Percentiles rank a stretch among this genome's conserved stretches.
These are phyloP conservation scores for Solanum sitiens DNA, from an alignment of 257 asterid species.

Conservation along the genomic window DNA sequence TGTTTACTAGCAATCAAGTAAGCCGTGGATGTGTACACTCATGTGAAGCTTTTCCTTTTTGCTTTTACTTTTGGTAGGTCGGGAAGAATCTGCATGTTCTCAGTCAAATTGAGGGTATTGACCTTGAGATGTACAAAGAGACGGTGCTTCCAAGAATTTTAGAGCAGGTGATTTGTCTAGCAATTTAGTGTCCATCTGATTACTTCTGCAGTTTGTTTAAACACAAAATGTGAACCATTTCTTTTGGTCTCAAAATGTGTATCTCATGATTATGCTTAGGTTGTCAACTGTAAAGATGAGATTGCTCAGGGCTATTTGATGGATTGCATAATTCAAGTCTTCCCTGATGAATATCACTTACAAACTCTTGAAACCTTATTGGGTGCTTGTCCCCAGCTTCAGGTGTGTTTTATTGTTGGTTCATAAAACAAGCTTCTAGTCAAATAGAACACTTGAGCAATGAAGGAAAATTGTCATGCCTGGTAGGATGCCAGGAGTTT, in stretches of 20 bases:
- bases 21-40: constrained; percentile 11
- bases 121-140: constrained; percentile 94
- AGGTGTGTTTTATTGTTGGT: constrained; percentile 31
- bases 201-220: background rate
- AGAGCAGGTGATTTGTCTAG: constrained; percentile 64
- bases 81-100: constrained; percentile 98
- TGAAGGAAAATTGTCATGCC: background rate
- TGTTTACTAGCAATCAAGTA: constrained; percentile 5
- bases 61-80: constrained; percentile 44
- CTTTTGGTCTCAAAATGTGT: background rate
- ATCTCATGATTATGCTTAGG: constrained; percentile 29
- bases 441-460: background rate
- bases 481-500: background rate
- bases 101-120: constrained; percentile 96
- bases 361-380: constrained; percentile 92
- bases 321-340: constrained; percentile 99
- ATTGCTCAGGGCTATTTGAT: constrained; percentile 90
- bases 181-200: background rate
- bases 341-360: constrained; percentile 96
- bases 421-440: background rate
- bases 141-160: constrained; percentile 87
- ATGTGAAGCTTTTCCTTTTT: constrained; percentile 7
- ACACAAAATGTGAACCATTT: background rate
- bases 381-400: constrained; percentile 98
- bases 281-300: constrained; percentile 98